phyloP scores from a whole-genome alignment of 2,329 filamentous ascomycete genomes.

The Hymenoscyphus repandus region DNA sequence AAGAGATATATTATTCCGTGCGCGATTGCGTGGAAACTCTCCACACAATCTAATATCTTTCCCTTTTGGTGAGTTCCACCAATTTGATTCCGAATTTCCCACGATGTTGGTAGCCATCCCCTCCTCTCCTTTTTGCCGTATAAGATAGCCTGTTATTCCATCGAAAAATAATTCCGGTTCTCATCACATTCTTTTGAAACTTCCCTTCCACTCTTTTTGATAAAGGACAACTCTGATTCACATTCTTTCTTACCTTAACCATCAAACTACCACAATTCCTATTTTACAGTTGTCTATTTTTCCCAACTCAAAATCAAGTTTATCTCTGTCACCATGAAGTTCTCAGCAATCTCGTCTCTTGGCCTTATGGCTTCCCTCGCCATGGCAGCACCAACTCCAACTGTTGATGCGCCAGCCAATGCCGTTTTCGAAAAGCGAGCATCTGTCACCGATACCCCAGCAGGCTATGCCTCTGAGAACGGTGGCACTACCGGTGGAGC shows the following conservation, averaged over 20 bases:
- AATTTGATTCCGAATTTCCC: neutral
- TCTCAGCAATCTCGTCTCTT: constrained; percentile 38
- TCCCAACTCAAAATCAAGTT: neutral
- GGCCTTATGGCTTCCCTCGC: constrained; percentile 41
- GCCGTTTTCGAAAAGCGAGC: constrained; percentile 38
- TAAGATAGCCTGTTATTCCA: neutral
- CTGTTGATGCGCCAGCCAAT: constrained; percentile 38
- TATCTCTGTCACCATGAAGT: constrained; percentile 41
- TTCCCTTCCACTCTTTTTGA: constrained; percentile 2
- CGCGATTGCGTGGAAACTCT: neutral
- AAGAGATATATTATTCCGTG: neutral
- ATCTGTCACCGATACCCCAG: constrained; percentile 2
- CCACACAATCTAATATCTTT: neutral
- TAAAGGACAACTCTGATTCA: neutral
- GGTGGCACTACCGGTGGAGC: constrained; percentile 49
- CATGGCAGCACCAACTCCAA: constrained; percentile 45
- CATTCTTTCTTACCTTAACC: neutral
- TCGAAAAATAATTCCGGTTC: neutral
- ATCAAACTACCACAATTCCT: neutral
- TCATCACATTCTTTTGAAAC: neutral
- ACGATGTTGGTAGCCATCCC: neutral
- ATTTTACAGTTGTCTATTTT: neutral
- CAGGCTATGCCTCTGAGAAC: constrained; percentile 37
- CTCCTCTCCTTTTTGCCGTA: neutral
- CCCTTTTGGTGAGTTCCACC: neutral